Percentiles rank a stretch among this genome's conserved stretches.
These are phyloP conservation scores for Metschnikowia gruessii DNA, from an alignment of 805 yeast species.

Conservation along the genomic window DNA sequence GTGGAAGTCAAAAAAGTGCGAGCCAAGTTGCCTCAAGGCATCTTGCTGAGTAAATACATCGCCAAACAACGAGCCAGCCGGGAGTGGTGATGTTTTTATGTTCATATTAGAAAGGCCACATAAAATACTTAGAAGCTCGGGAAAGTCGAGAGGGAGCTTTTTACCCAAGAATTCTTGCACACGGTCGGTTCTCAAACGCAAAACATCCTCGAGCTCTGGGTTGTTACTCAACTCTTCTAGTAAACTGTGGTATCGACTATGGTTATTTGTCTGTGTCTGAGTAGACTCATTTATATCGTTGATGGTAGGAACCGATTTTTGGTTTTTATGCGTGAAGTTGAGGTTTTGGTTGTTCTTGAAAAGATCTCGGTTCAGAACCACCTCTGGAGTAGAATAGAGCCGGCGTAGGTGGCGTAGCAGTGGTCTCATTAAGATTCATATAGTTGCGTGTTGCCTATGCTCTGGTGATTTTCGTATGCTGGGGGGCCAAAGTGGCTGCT, in stretches of 20 bases:
- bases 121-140: slow-evolving; percentile 27
- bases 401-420: slow-evolving; percentile 12
- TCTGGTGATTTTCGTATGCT: background rate
- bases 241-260: slow-evolving; percentile 8
- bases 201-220: slow-evolving; percentile 9
- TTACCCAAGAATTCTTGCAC: slow-evolving; percentile 28
- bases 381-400: slow-evolving; percentile 13
- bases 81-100: slow-evolving; percentile 8
- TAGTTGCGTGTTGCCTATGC: background rate
- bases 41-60: slow-evolving; percentile 11
- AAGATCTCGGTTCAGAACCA: slow-evolving; percentile 26
- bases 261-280: slow-evolving; percentile 1
- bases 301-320: background rate
- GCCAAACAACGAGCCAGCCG: slow-evolving; percentile 12
- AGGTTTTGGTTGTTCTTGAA: slow-evolving; percentile 14
- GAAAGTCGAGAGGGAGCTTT: slow-evolving; percentile 23
- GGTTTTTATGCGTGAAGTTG: slow-evolving; percentile 14
- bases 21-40: slow-evolving; percentile 29
- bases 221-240: slow-evolving; percentile 10
- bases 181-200: slow-evolving; percentile 17
- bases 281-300: background rate
- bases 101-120: slow-evolving; percentile 31
- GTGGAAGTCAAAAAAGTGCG: slow-evolving; percentile 23
- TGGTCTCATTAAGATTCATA: slow-evolving; percentile 9
- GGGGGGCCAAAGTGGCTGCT: too few species aligned